Base-by-base conservation (phyloP, 2,329 filamentous ascomycete genomes). In the Bisporella sp. region DNA sequence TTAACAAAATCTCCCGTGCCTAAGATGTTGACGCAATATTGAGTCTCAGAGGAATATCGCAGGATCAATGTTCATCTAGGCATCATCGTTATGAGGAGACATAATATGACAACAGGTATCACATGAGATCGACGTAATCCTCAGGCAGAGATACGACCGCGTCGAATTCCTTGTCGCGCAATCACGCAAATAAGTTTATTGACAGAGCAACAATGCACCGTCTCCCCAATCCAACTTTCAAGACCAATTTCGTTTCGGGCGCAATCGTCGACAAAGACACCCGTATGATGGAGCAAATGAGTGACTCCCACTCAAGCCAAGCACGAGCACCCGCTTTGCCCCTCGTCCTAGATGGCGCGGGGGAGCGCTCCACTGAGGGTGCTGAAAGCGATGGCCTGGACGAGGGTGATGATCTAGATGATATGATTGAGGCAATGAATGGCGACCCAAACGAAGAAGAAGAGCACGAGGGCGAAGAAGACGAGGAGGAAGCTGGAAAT, bases 381-480 rank as follows among this genome's bases (percentile, higher is more conserved):
- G 42, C 28, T 11, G 42, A 9, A 6, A 35, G 31, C 28, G 47
- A 33, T 31, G 51, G 33, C 12, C 43, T 49, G 5, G 44, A 7
- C 33, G 33, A 43, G 7, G 51, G 11, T 41, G 47, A 44, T 12
- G 47, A 47, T 29, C 13, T 41, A 40, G 50, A 53, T 35, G 47
- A 47, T n/a, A 43, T 39, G 29, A 40, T 32, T 6, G 31, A 33
- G 33, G 41, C 44, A 42, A 21, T 52, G 35, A 31, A 49, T 37
- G 30, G 45, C 13, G 46, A 53, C 6, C 50, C 47, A 7, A 48
- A 51, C 3, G 52, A 49, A 7, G 51, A 57, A 5, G 57, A 55
- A 7, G 51, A 53, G 5, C 47, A 47, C 8, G 51, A 45, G 29
- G 53, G 41, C 3, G 53, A 54, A 12, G 47, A 49, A 39, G 46